Conservation (phyloP, 208 protist species). For the Wallacemonas sp. region DNA sequence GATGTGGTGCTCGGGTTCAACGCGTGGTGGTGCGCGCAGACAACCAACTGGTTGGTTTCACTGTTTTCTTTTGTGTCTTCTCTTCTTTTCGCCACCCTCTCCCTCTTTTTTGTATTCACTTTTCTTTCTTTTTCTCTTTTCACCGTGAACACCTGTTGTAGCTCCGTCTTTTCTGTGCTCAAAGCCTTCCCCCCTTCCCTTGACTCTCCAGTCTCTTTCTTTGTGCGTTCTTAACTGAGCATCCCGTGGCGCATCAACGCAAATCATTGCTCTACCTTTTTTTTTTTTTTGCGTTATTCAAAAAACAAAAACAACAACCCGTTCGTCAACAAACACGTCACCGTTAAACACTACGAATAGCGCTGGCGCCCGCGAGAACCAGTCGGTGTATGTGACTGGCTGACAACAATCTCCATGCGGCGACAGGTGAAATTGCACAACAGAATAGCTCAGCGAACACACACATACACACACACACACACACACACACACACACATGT, state of each 20-base stretch:
- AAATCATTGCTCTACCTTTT: background rate
- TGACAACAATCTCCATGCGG: background rate
- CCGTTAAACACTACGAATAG: background rate
- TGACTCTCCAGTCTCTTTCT: slow-evolving; percentile 6
- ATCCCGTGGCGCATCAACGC: background rate
- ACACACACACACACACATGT: too few relatives aligned
- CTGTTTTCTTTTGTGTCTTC: background rate
- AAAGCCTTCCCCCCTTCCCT: background rate
- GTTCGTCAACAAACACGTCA: background rate
- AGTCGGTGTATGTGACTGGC: background rate
- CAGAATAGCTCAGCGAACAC: too few relatives aligned
- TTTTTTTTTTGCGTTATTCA: slow-evolving; percentile 7
- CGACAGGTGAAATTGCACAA: background rate
- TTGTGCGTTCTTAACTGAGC: slow-evolving; percentile 10
- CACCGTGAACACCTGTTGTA: too few relatives aligned
- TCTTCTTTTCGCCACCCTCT: background rate
- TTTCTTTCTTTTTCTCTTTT: background rate
- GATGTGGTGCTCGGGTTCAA: too few relatives aligned
- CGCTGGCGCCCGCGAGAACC: too few relatives aligned
- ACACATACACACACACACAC: too few relatives aligned
- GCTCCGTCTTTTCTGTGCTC: background rate
- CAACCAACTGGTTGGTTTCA: too few relatives aligned
- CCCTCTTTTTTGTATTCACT: background rate
- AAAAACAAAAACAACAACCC: background rate
- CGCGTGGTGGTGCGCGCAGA: too few relatives aligned